A percentile compares a stretch with the other conserved stretches of the same genome.
phyloP scores from a whole-genome alignment of 2,329 filamentous ascomycete genomes.

The Diaporthe humulicola region DNA sequence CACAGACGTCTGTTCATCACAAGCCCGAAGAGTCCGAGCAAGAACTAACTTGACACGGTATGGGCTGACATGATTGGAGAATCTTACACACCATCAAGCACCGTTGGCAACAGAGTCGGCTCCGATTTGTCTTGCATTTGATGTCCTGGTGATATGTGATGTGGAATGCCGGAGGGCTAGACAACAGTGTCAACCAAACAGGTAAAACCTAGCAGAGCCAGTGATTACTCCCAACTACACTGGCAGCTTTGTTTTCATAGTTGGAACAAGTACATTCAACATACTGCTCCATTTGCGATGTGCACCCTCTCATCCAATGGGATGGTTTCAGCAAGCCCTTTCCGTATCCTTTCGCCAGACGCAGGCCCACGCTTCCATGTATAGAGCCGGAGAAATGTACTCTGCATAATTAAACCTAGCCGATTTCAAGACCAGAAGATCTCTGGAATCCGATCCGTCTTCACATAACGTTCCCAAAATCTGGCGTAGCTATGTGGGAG shows the following conservation, averaged over 20 bases:
- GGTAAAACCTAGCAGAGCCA: neutral
- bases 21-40: conserved; percentile 13
- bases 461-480: no score
- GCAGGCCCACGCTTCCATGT: neutral
- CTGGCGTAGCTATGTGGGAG: no score
- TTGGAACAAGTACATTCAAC: neutral
- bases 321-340: neutral
- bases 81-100: neutral
- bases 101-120: neutral
- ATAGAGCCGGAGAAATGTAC: neutral
- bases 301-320: neutral
- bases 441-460: no score
- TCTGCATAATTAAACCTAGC: neutral
- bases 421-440: no score
- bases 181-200: neutral
- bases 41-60: neutral
- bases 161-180: neutral
- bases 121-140: neutral
- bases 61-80: neutral
- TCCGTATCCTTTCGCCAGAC: no score
- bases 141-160: neutral
- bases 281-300: neutral
- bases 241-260: neutral
- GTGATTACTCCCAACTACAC: neutral
- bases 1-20: conserved; percentile 6